A percentile compares a stretch with the other conserved stretches of the same genome.
Conservation (phyloP, 306 rosid genomes). For the Macrotyloma uniflorum region DNA sequence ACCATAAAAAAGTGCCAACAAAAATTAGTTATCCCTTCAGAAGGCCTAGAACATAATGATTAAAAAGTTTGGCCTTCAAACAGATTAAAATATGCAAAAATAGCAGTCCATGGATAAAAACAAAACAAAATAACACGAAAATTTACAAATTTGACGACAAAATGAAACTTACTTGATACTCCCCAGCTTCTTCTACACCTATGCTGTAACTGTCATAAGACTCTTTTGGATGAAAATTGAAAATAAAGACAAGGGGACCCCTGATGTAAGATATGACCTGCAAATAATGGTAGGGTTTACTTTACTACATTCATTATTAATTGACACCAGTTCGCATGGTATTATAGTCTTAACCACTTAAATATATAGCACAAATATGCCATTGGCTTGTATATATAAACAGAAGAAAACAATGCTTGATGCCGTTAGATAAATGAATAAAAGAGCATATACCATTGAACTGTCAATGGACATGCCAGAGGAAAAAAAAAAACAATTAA, state of each 20-base stretch:
- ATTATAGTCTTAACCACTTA: neutral
- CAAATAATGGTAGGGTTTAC: slow-evolving; percentile 26
- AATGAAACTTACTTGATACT: slow-evolving; percentile 69
- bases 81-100: neutral
- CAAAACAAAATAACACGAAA: neutral
- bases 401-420: neutral
- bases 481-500: slow-evolving; percentile 12
- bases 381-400: slow-evolving; percentile 3
- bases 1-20: slow-evolving; percentile 32
- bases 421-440: slow-evolving; percentile 11
- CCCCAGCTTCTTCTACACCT: slow-evolving; percentile 98
- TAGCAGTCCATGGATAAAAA: neutral
- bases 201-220: slow-evolving; percentile 65
- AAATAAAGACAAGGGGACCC: slow-evolving; percentile 87
- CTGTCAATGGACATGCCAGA: slow-evolving; percentile 43
- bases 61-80: neutral
- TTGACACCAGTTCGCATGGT: neutral
- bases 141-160: slow-evolving; percentile 5
- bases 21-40: slow-evolving; percentile 29
- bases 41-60: slow-evolving; percentile 4
- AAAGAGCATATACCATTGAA: slow-evolving; percentile 49
- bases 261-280: slow-evolving; percentile 90
- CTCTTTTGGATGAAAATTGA: slow-evolving; percentile 89
- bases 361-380: slow-evolving; percentile 17
- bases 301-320: neutral